Evolutionary conservation across 2,329 filamentous ascomycete genomes (phyloP).

Genomic region (Fusarium sp.): DNA sequence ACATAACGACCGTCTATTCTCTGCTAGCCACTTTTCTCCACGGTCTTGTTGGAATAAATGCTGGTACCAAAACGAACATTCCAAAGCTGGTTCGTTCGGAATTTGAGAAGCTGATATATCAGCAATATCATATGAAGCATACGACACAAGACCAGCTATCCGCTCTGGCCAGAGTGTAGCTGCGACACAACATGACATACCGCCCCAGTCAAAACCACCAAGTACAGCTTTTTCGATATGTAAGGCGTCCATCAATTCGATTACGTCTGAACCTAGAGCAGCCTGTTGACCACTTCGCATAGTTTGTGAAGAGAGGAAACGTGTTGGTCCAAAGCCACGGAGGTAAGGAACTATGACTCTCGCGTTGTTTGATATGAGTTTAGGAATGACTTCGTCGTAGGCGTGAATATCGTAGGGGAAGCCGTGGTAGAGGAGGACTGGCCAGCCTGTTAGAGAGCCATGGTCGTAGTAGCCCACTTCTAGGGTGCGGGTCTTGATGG

Average conservation of each 20-base stretch:
- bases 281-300: constrained; percentile 15
- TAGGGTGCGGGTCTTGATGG: background rate
- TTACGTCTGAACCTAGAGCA: constrained; percentile 6
- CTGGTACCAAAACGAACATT: constrained; percentile 15
- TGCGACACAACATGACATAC: constrained; percentile 7
- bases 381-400: constrained; percentile 2
- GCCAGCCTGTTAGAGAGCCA: background rate
- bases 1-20: constrained; percentile 5
- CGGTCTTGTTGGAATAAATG: constrained; percentile 19
- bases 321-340: background rate
- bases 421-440: constrained; percentile 15
- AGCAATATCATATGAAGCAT: constrained; percentile 7
- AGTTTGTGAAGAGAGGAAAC: background rate
- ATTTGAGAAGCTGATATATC: background rate
- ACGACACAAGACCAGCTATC: constrained; percentile 5
- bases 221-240: background rate
- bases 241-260: constrained; percentile 12
- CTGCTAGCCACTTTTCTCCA: background rate
- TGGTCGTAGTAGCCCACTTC: constrained; percentile 14
- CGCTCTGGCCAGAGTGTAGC: constrained; percentile 9
- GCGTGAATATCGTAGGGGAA: constrained; percentile 15
- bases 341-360: constrained; percentile 7
- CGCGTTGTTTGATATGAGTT: background rate
- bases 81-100: background rate
- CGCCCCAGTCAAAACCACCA: constrained; percentile 9